phyloP scores from a whole-genome alignment of 2,329 filamentous ascomycete genomes.

The Aulographum hederae region DNA sequence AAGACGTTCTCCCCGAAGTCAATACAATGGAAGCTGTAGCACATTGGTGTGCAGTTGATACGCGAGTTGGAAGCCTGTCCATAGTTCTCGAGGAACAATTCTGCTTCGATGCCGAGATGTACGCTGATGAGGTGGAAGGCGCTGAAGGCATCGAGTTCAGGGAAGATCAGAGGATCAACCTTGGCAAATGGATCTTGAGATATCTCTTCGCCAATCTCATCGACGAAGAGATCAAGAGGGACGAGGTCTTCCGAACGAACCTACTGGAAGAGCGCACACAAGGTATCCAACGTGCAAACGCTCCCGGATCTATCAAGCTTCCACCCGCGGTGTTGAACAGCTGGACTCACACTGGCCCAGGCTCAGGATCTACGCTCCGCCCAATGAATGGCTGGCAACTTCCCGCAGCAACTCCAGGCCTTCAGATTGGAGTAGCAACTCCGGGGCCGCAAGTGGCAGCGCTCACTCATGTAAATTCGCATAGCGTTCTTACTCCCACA shows the following conservation, averaged over 20 bases:
- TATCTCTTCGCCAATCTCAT: conserved; percentile 83
- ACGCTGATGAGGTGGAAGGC: conserved; percentile 71
- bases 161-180: conserved; percentile 90
- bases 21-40: conserved; percentile 81
- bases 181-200: conserved; percentile 89
- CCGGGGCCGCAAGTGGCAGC: conserved; percentile 25
- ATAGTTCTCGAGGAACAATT: conserved; percentile 87
- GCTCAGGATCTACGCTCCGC: conserved; percentile 31
- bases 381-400: conserved; percentile 41
- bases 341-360: conserved; percentile 22
- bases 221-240: conserved; percentile 73
- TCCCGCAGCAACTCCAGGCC: conserved; percentile 51
- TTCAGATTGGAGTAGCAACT: conserved; percentile 62
- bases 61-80: conserved; percentile 76
- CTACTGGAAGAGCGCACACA: conserved; percentile 43
- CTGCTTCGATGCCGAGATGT: conserved; percentile 94
- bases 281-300: conserved; percentile 34
- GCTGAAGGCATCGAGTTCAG: conserved; percentile 62
- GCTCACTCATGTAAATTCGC: conserved; percentile 16
- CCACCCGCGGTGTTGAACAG: conserved; percentile 27
- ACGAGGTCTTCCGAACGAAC: conserved; percentile 52
- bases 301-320: conserved; percentile 42
- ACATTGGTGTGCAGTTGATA: conserved; percentile 92
- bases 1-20: conserved; percentile 73
- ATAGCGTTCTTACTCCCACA: conserved; percentile 8